Evolutionary conservation across 1,284 basidiomycete species (phyloP).

Genomic region (Volvariella surrecta): DNA sequence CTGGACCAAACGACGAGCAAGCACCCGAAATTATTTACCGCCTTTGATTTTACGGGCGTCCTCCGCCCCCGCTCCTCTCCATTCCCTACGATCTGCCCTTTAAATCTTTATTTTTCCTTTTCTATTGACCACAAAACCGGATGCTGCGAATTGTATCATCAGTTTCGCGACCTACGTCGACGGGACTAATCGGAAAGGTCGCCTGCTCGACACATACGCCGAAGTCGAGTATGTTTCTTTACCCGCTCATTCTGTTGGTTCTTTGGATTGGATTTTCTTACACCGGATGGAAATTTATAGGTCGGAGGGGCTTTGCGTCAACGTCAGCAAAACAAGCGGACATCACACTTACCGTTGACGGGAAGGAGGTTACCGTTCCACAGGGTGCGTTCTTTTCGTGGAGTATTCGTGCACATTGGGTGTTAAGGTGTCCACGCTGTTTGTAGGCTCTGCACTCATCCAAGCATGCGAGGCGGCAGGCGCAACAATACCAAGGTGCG

Average conservation of each 20-base stretch:
- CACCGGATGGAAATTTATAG: conserved; percentile 20
- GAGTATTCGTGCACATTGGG: neutral
- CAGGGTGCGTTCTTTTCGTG: conserved; percentile 49
- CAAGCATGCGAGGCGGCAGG: conserved; percentile 93
- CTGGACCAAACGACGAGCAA: conserved; percentile 27
- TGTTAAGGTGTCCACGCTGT: conserved; percentile 10
- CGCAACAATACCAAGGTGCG: conserved; percentile 66
- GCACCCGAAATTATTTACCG: conserved; percentile 10
- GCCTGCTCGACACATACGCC: conserved; percentile 35
- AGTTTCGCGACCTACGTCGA: conserved; percentile 47
- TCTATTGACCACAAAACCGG: conserved; percentile 7
- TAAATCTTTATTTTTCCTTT: conserved; percentile 9
- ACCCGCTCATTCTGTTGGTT: conserved; percentile 3
- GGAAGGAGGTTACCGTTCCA: conserved; percentile 90
- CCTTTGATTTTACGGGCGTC: conserved; percentile 16
- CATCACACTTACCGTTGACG: conserved; percentile 86
- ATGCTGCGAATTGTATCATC: conserved; percentile 61
- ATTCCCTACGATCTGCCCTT: conserved; percentile 10
- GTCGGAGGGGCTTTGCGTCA: conserved; percentile 54
- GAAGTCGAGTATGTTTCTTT: conserved; percentile 27
- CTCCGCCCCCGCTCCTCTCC: conserved; percentile 18
- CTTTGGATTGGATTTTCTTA: neutral
- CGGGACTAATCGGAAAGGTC: conserved; percentile 59
- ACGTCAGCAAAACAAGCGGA: conserved; percentile 63
- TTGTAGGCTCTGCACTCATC: conserved; percentile 82